Evolutionary conservation across 2,329 filamentous ascomycete species (phyloP), one percentile per base, ranked within the genome.

Genomic region (Trichoderma brevicompactum): DNA sequence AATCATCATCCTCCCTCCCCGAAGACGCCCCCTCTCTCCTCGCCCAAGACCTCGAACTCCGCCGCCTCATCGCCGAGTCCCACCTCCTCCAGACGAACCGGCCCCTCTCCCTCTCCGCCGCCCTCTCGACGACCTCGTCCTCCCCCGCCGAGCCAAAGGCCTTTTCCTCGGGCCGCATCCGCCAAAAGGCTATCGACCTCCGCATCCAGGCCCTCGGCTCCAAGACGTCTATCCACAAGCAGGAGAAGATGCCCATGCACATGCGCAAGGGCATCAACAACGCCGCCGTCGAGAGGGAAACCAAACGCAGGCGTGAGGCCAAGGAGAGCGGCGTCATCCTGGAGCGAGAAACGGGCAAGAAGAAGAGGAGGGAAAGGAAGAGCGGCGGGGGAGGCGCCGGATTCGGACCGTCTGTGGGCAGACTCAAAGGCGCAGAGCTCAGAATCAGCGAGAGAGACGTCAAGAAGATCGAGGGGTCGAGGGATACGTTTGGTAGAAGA

Each of bases 41-140:
- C 17, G 93, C 94, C 75, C 94, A 97, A 77, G 95, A 98, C 76
- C 87, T 97, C 62, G 94, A 92, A 44, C 87, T 99, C 13, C 94
- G 97, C 76, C 89, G 93, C 53, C 87, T 99, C 46, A 87, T 99
- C 65, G 85, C 89, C 70, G 95, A 99, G 82, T 97, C 94, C 0
- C 93, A 97, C 78, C 89, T 98, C 67, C 87, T 98, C 65, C 68
- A 73, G 12, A 73, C 76, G 13, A 80, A 85, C 0, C 81, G 83
- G 3, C 82, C 84, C 50, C 82, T 84, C 17, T 73, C 76, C 66
- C 74, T 75, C 68, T 72, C 75, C 50, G 81, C 85, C 23, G 74
- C 77, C 13, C 73, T 77, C 64, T 75, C 77, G 58, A 69, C 74
- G 49, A 74, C 78, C 15, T 72, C 79, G 44, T 74, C 78, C 46